Percentiles rank a stretch among this genome's conserved stretches.
phyloP scores from a whole-genome alignment of 805 yeast species.

The Suhomyces prunicola region DNA sequence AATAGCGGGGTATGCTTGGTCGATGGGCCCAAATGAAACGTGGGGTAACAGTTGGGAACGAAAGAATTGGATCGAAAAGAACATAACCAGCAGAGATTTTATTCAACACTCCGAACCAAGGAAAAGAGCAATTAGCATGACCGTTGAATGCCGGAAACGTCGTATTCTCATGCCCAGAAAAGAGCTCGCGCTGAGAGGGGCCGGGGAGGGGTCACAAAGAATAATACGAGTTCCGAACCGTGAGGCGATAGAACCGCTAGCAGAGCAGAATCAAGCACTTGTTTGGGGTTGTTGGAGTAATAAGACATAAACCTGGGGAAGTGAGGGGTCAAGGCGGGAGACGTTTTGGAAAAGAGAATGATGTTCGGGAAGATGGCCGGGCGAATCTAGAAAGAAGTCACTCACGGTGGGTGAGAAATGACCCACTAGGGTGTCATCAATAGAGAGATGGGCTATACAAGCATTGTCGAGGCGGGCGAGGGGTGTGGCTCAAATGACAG shows the following conservation, averaged over 20 bases:
- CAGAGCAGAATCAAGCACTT: not conserved
- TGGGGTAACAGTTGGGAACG: not conserved
- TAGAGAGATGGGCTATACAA: not conserved
- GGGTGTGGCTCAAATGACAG: not conserved
- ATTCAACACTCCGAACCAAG: not conserved
- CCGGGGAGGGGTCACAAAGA: not conserved
- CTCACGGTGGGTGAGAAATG: not conserved
- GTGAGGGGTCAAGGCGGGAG: constrained; percentile 1
- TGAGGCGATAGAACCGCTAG: constrained; percentile 1
- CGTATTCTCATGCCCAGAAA: not conserved
- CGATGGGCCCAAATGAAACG: not conserved
- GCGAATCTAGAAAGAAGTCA: not conserved
- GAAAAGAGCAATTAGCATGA: not conserved
- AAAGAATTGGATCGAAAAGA: not conserved
- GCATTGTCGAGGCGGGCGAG: not conserved
- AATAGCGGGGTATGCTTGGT: not conserved
- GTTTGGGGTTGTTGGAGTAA: not conserved
- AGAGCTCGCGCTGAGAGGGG: not conserved
- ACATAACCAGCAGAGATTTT: not conserved
- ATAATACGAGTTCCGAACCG: not conserved
- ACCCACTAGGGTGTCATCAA: not conserved
- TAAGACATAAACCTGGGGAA: constrained; percentile 6
- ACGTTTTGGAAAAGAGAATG: not conserved
- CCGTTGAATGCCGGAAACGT: not conserved
- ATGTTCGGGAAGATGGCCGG: not conserved